Percentiles rank a stretch among this genome's conserved stretches.
phyloP scores from a whole-genome alignment of 495 filamentous ascomycete species.

The Ramalina intermedia region DNA sequence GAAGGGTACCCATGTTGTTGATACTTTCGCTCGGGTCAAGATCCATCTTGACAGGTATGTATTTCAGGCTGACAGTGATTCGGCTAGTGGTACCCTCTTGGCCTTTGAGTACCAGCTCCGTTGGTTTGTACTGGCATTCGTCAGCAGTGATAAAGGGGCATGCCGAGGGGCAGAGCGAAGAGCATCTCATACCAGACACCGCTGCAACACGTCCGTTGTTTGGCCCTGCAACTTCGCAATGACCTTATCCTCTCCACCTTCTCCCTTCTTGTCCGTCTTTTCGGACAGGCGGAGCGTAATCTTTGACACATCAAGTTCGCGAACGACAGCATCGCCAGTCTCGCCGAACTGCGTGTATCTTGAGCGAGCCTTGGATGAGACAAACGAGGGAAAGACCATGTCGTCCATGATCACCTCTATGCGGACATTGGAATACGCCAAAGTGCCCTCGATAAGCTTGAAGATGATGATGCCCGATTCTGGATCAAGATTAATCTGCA shows the following conservation, averaged over 20 bases:
- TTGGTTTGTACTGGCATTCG: constrained; percentile 64
- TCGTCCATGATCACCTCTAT: constrained; percentile 91
- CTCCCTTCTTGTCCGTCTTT: constrained; percentile 57
- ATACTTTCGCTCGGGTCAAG: constrained; percentile 92
- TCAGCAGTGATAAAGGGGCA: constrained; percentile 2
- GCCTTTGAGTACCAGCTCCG: constrained; percentile 59
- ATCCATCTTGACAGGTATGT: constrained; percentile 83
- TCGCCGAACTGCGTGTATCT: constrained; percentile 63
- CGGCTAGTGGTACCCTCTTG: constrained; percentile 62
- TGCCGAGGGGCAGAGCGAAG: not conserved
- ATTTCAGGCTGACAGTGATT: constrained; percentile 82
- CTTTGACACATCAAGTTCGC: constrained; percentile 88
- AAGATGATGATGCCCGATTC: constrained; percentile 91
- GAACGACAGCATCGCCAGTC: constrained; percentile 88
- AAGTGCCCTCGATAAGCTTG: constrained; percentile 75
- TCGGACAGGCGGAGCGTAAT: constrained; percentile 75
- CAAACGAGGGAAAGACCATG: constrained; percentile 78
- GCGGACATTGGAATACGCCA: constrained; percentile 59
- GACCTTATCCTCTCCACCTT: constrained; percentile 53
- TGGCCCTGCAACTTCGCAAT: constrained; percentile 73
- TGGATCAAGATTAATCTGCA: constrained; percentile 20
- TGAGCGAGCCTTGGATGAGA: constrained; percentile 55
- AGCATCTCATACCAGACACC: constrained; percentile 52
- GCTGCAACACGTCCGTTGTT: constrained; percentile 72
- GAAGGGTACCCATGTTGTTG: constrained; percentile 92